Evolutionary conservation across 441 rosid species (phyloP).

Genomic region (Euphorbia celastroides): DNA sequence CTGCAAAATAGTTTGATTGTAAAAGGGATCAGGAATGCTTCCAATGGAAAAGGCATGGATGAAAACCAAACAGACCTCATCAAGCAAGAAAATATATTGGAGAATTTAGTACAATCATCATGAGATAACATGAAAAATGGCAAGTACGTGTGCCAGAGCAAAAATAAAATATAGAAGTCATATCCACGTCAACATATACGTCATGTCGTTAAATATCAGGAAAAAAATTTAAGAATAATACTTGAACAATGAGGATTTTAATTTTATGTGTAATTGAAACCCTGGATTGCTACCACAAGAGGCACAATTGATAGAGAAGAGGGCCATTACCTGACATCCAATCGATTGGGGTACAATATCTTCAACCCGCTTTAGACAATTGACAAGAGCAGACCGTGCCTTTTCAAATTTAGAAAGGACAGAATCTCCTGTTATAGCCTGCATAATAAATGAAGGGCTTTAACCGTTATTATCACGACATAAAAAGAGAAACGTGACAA

Average conservation of each 20-base stretch:
- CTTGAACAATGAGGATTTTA: not conserved
- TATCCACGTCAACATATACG: no score
- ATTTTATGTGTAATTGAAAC: not conserved
- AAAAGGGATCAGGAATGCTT: conserved; percentile 17
- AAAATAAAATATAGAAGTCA: no score
- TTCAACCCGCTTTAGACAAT: conserved; percentile 87
- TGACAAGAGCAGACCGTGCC: conserved; percentile 63
- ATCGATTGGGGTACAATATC: conserved; percentile 91
- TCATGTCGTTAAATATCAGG: not conserved
- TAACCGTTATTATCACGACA: conserved; percentile 3
- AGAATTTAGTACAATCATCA: not conserved
- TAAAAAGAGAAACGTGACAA: not conserved
- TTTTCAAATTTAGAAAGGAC: conserved; percentile 84
- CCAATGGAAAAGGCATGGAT: conserved; percentile 7
- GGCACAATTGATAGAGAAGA: not conserved
- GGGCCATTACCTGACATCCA: conserved; percentile 63
- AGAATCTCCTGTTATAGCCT: conserved; percentile 98
- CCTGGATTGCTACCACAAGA: not conserved
- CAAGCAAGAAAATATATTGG: not conserved
- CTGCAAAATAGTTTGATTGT: conserved; percentile 34
- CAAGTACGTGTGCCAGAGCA: not conserved
- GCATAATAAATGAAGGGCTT: conserved; percentile 20
- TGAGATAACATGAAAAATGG: not conserved
- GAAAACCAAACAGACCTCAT: not conserved
- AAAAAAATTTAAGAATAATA: not conserved